Conservation (phyloP, 176 grass and related monocot species). For the Dendrocalamus sinicus region DNA sequence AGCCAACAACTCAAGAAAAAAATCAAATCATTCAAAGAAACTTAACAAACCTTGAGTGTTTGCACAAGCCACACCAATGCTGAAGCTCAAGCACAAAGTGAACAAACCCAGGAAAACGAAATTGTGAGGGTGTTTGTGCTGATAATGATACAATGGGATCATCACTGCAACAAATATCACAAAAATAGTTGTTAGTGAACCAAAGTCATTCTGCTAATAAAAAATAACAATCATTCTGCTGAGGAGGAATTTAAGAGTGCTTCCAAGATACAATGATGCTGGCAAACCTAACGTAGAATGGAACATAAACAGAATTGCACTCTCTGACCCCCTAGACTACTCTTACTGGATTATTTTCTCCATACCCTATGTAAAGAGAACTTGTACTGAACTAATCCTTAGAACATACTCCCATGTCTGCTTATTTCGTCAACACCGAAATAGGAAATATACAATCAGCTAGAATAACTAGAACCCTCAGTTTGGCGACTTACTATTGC, state of each 20-base stretch:
- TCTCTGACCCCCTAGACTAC: not conserved
- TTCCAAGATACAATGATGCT: not conserved
- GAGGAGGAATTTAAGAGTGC: not conserved
- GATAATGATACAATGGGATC: slow-evolving; percentile 86
- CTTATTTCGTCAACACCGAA: not conserved
- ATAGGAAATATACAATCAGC: not conserved
- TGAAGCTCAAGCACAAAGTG: slow-evolving; percentile 94
- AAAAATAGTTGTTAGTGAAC: slow-evolving; percentile 33
- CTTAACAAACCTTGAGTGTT: slow-evolving; percentile 87
- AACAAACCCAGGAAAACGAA: slow-evolving; percentile 87
- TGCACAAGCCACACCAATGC: slow-evolving; percentile 91
- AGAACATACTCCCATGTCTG: too few species aligned
- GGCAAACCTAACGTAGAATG: not conserved
- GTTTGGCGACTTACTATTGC: not conserved
- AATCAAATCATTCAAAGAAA: not conserved
- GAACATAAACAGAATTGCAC: not conserved
- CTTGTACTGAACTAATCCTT: not conserved
- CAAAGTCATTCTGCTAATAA: not conserved
- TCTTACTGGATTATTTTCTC: not conserved
- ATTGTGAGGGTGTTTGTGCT: slow-evolving; percentile 94
- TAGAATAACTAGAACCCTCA: not conserved
- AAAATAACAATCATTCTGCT: not conserved
- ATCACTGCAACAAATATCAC: slow-evolving; percentile 63
- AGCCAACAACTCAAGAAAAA: not conserved
- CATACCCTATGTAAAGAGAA: not conserved